Evolutionary conservation across 441 rosid species (phyloP).

Genomic region (Gossypium schwendimanii): DNA sequence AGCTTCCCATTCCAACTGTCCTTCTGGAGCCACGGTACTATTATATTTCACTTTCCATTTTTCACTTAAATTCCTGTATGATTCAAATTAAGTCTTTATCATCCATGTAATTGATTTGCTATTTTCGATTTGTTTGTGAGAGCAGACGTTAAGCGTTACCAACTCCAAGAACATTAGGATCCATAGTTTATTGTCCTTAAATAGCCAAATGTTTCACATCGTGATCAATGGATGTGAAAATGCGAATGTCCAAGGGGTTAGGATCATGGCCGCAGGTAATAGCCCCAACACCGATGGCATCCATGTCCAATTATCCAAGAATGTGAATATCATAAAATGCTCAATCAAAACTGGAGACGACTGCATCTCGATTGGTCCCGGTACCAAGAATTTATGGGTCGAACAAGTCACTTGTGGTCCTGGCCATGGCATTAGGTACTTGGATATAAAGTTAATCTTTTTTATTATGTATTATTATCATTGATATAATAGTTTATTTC

Average conservation of each 20-base stretch:
- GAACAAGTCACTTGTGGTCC: slow-evolving; percentile 36
- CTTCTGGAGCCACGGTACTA: slow-evolving; percentile 44
- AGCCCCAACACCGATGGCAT: slow-evolving; percentile 29
- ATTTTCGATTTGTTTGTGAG: not conserved
- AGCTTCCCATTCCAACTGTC: slow-evolving; percentile 37
- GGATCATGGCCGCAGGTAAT: slow-evolving; percentile 20
- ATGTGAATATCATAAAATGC: slow-evolving; percentile 25
- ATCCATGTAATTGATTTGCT: not conserved
- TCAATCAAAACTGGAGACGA: slow-evolving; percentile 39
- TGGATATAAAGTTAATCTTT: not conserved
- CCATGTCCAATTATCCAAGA: slow-evolving; percentile 29
- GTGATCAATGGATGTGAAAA: slow-evolving; percentile 33
- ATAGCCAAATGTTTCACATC: slow-evolving; percentile 42
- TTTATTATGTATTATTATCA: not conserved
- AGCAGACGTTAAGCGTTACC: slow-evolving; percentile 31
- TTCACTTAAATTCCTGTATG: too few species aligned
- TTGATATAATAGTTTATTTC: not conserved
- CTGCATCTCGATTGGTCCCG: slow-evolving; percentile 21
- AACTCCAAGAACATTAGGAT: slow-evolving; percentile 30
- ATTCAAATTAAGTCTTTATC: not conserved
- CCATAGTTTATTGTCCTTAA: slow-evolving; percentile 30
- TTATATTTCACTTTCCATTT: not conserved
- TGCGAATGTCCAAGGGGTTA: slow-evolving; percentile 26
- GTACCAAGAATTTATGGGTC: slow-evolving; percentile 35
- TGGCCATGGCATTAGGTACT: slow-evolving; percentile 47